A percentile compares a stretch with the other conserved stretches of the same genome.
phyloP scores from a whole-genome alignment of 129 eudicot species.

The Calendula officinalis region DNA sequence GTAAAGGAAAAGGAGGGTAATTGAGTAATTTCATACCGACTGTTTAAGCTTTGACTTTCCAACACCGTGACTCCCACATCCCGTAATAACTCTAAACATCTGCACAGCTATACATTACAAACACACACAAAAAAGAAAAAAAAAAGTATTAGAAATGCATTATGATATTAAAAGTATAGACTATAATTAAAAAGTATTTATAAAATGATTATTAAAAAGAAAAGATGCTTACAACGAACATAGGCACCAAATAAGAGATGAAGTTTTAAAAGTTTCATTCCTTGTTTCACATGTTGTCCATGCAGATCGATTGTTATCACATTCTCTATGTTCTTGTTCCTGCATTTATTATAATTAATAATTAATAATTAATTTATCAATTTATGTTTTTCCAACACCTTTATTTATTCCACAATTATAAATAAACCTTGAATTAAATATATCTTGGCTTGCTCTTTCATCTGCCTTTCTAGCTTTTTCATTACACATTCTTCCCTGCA shows the following conservation, averaged over 20 bases:
- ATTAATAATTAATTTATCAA: background rate
- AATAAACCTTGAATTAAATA: constrained; percentile 81
- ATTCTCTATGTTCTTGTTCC: constrained; percentile 79
- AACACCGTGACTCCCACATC: constrained; percentile 83
- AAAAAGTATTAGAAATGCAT: background rate
- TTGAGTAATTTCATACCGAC: constrained; percentile 55
- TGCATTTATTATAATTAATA: constrained; percentile 39
- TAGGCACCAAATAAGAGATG: constrained; percentile 93
- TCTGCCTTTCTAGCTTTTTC: constrained; percentile 82
- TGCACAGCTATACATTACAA: constrained; percentile 63
- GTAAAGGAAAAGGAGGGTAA: background rate
- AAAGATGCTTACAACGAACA: constrained; percentile 73
- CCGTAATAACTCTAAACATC: constrained; percentile 84
- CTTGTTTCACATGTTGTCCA: constrained; percentile 97
- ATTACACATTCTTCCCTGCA: constrained; percentile 64
- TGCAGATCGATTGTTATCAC: constrained; percentile 89
- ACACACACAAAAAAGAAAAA: no score
- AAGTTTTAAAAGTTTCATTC: constrained; percentile 85
- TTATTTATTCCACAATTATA: constrained; percentile 2
- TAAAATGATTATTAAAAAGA: background rate
- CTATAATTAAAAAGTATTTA: background rate
- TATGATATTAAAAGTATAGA: background rate
- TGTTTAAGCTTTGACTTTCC: constrained; percentile 91
- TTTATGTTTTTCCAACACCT: background rate
- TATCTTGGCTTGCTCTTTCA: constrained; percentile 86